phyloP scores from a whole-genome alignment of 208 protist genomes.

The Trypanosoma scelopori region DNA sequence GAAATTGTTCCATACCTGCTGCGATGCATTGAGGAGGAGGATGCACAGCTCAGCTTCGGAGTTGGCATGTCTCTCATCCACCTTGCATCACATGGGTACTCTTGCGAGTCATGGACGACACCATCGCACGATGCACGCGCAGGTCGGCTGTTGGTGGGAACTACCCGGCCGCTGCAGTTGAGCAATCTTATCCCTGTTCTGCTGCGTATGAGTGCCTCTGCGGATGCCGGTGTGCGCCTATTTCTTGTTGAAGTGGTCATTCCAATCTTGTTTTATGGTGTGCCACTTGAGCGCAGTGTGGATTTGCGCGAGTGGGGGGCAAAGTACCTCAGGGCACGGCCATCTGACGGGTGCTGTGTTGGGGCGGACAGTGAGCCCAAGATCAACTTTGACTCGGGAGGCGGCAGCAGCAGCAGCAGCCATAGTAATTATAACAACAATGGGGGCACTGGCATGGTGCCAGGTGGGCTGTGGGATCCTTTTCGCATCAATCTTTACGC shows the following conservation, averaged over 20 bases:
- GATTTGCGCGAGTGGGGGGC: conserved; percentile 53
- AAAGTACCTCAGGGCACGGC: conserved; percentile 40
- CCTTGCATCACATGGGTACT: conserved; percentile 24
- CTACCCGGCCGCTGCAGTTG: no score
- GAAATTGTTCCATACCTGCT: conserved; percentile 77
- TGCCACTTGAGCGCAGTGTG: conserved; percentile 42
- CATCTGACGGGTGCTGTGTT: not conserved
- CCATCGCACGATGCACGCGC: not conserved
- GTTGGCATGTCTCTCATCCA: conserved; percentile 56
- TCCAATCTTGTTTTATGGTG: conserved; percentile 68
- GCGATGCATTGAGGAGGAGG: conserved; percentile 79
- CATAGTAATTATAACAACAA: not conserved
- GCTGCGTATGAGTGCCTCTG: conserved; percentile 40
- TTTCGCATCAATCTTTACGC: conserved; percentile 30
- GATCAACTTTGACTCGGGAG: not conserved
- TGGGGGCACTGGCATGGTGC: not conserved
- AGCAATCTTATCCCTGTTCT: conserved; percentile 48
- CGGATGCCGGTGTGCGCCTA: conserved; percentile 40
- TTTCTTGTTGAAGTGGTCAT: conserved; percentile 72
- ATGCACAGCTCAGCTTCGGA: conserved; percentile 56
- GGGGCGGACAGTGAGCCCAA: conserved; percentile 5
- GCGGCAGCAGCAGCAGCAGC: not conserved
- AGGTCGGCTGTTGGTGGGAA: not conserved
- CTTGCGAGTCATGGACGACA: not conserved
- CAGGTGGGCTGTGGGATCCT: conserved; percentile 10